Percentiles rank a stretch among this genome's conserved stretches.
Evolutionary conservation across 2,329 filamentous ascomycete species (phyloP).

Genomic region (Colletotrichum godetiae): DNA sequence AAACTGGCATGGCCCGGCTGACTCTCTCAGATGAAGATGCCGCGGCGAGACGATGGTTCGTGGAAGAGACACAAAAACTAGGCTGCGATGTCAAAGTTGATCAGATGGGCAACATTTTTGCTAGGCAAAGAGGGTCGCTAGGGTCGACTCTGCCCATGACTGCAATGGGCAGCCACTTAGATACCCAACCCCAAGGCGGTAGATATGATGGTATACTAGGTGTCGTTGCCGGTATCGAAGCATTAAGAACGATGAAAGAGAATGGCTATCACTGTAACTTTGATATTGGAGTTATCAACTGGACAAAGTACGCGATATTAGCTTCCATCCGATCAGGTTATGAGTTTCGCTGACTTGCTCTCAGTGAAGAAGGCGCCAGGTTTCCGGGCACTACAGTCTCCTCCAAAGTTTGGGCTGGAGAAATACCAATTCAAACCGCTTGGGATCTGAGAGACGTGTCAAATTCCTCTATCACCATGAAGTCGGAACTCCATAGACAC

Average conservation of each 20-base stretch:
- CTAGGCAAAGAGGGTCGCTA: slow-evolving; percentile 71
- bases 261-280: slow-evolving; percentile 75
- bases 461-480: slow-evolving; percentile 52
- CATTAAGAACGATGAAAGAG: slow-evolving; percentile 75
- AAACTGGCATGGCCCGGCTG: slow-evolving; percentile 83
- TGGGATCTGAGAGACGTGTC: slow-evolving; percentile 59
- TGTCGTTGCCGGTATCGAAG: slow-evolving; percentile 78
- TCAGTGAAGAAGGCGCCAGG: slow-evolving; percentile 81
- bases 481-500: slow-evolving; percentile 64
- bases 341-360: no score
- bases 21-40: slow-evolving; percentile 79
- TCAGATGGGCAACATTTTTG: slow-evolving; percentile 85
- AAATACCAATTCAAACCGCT: slow-evolving; percentile 69
- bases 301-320: slow-evolving; percentile 69
- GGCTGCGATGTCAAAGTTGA: slow-evolving; percentile 78
- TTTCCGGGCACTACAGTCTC: slow-evolving; percentile 81
- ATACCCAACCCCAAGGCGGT: slow-evolving; percentile 73
- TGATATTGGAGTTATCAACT: slow-evolving; percentile 80
- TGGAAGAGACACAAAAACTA: slow-evolving; percentile 68
- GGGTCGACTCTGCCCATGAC: slow-evolving; percentile 71
- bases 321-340: neutral
- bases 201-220: slow-evolving; percentile 84
- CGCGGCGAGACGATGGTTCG: slow-evolving; percentile 80
- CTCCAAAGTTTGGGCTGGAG: slow-evolving; percentile 82
- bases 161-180: slow-evolving; percentile 75